Percentiles rank a stretch among this genome's conserved stretches.
Evolutionary conservation across 192 early-diverging fungal species (phyloP).

Genomic region (Spinellus fusiger): DNA sequence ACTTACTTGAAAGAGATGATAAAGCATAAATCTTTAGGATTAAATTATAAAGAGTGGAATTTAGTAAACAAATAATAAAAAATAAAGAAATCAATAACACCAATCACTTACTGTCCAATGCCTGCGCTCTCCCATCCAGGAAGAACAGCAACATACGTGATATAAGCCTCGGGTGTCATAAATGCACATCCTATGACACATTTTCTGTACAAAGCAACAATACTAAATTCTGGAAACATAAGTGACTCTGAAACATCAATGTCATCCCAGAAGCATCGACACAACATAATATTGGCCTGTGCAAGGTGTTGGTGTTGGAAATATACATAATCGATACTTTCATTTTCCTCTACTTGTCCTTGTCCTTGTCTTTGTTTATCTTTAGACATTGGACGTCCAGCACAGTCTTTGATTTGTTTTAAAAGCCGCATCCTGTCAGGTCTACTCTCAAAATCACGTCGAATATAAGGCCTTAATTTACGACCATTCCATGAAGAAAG

Average conservation of each 20-base stretch:
- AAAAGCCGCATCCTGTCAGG: slow-evolving; percentile 42
- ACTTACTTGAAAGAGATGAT: slow-evolving; percentile 70
- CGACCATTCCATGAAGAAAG: slow-evolving; percentile 69
- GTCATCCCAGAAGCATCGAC: slow-evolving; percentile 79
- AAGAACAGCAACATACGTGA: slow-evolving; percentile 80
- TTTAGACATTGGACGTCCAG: background rate
- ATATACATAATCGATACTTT: slow-evolving; percentile 76
- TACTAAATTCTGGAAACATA: slow-evolving; percentile 74
- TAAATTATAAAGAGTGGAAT: background rate
- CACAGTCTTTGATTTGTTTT: slow-evolving; percentile 32
- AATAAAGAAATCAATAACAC: background rate
- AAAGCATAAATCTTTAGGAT: slow-evolving; percentile 41
- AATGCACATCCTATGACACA: slow-evolving; percentile 86
- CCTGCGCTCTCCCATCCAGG: slow-evolving; percentile 83
- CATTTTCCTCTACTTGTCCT: background rate
- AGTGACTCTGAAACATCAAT: slow-evolving; percentile 87
- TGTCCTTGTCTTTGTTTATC: background rate
- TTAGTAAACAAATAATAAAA: slow-evolving; percentile 4
- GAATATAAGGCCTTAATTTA: slow-evolving; percentile 76
- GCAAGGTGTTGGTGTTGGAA: slow-evolving; percentile 61
- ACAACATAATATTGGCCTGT: slow-evolving; percentile 73
- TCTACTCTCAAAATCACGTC: slow-evolving; percentile 56
- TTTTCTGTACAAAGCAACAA: slow-evolving; percentile 76
- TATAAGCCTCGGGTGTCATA: slow-evolving; percentile 87
- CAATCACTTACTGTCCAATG: slow-evolving; percentile 62